phyloP scores from a whole-genome alignment of 345 rosid genomes.

The Dovyalis caffra region DNA sequence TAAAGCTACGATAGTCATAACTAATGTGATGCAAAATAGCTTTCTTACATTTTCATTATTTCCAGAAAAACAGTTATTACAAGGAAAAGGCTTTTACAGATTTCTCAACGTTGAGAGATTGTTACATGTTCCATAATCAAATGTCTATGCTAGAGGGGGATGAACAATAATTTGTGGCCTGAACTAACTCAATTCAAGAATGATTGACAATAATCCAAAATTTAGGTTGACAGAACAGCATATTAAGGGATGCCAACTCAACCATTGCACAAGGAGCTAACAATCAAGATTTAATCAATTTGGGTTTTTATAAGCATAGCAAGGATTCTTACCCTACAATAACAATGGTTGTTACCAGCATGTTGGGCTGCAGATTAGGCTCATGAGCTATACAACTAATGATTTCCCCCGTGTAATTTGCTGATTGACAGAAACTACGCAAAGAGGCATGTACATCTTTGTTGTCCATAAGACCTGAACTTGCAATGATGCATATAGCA shows the following conservation, averaged over 20 bases:
- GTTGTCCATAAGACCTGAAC: slow-evolving; percentile 45
- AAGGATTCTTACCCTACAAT: slow-evolving; percentile 53
- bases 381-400: slow-evolving; percentile 55
- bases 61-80: background rate
- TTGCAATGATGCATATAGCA: slow-evolving; percentile 60
- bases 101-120: background rate
- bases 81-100: background rate
- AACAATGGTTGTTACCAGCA: slow-evolving; percentile 64
- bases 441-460: slow-evolving; percentile 46
- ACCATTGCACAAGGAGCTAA: background rate
- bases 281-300: background rate
- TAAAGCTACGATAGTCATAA: background rate
- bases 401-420: slow-evolving; percentile 56
- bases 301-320: slow-evolving; percentile 4
- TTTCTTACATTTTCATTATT: background rate
- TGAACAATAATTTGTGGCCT: background rate
- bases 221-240: slow-evolving; percentile 3
- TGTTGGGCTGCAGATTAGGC: slow-evolving; percentile 59
- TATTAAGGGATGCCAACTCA: background rate
- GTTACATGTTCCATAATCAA: background rate
- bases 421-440: slow-evolving; percentile 61
- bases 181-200: background rate
- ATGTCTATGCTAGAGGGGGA: background rate
- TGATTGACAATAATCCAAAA: background rate
- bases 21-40: background rate